These are phyloP conservation scores for Termitomyces sp. DNA, from an alignment of 768 basidiomycete genomes.

Conservation along the genomic window DNA sequence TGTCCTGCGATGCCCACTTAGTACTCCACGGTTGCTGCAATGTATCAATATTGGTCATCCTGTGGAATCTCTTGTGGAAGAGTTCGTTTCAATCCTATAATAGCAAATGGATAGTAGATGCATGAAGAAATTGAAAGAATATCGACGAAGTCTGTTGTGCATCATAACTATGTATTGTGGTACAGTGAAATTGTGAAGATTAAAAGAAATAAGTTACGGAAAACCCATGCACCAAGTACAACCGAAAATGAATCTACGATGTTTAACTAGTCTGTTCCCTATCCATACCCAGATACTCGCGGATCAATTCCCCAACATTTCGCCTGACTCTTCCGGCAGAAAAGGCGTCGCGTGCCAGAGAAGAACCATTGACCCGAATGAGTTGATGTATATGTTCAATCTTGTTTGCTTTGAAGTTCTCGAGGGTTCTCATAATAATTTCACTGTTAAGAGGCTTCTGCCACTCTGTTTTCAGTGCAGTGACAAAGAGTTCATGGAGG, in stretches of 20 bases:
- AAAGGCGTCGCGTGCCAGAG: neutral
- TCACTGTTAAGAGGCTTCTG: neutral
- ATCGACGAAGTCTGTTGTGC: neutral
- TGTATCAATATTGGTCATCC: too few species aligned
- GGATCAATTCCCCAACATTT: neutral
- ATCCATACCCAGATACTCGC: neutral
- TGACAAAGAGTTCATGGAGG: slow-evolving; percentile 13
- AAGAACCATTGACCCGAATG: neutral
- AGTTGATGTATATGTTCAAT: neutral
- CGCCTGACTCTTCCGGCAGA: neutral
- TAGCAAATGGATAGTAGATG: too few species aligned
- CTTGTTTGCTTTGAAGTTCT: neutral
- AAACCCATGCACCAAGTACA: neutral
- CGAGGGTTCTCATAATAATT: neutral
- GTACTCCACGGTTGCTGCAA: too few species aligned
- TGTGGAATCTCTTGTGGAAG: too few species aligned
- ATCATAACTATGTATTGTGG: neutral
- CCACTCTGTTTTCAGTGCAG: neutral
- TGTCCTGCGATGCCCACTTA: too few species aligned
- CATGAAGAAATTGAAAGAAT: too few species aligned
- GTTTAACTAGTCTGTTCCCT: neutral
- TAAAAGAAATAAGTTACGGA: neutral
- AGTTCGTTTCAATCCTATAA: too few species aligned
- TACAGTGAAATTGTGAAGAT: neutral
- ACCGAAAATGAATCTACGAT: neutral